Percentiles rank a stretch among this genome's conserved stretches.
Evolutionary conservation across 176 grass and related monocot genomes (phyloP).

Genomic region (Chloris gayana): DNA sequence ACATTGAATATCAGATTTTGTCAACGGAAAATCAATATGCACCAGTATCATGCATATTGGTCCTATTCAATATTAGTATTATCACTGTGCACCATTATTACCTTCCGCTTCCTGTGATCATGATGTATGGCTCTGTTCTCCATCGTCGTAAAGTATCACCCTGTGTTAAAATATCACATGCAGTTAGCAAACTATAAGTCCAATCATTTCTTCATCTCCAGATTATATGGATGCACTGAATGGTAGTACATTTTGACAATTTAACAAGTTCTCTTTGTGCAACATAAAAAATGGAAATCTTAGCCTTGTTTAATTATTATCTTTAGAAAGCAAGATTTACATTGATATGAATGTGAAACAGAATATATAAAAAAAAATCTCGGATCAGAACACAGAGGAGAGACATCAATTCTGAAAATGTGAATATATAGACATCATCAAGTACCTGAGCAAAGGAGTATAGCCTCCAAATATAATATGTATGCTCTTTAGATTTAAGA

Average conservation of each 20-base stretch:
- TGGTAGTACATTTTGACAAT: neutral
- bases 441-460: slow-evolving; percentile 98
- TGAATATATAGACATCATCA: slow-evolving; percentile 22
- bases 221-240: slow-evolving; percentile 5
- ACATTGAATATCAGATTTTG: slow-evolving; percentile 19
- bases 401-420: slow-evolving; percentile 27
- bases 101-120: slow-evolving; percentile 96
- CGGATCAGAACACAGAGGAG: slow-evolving; percentile 3
- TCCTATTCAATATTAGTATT: slow-evolving; percentile 19
- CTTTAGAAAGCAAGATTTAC: neutral
- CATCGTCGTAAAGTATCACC: slow-evolving; percentile 96
- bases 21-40: slow-evolving; percentile 22
- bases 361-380: slow-evolving; percentile 7
- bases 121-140: slow-evolving; percentile 95
- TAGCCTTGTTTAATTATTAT: neutral
- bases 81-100: slow-evolving; percentile 40
- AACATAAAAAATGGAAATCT: slow-evolving; percentile 3
- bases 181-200: slow-evolving; percentile 2
- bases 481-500: slow-evolving; percentile 91
- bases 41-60: slow-evolving; percentile 18
- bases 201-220: neutral
- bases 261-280: slow-evolving; percentile 12
- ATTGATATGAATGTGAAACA: neutral
- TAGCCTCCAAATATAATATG: slow-evolving; percentile 95
- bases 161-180: slow-evolving; percentile 43